Percentiles rank a stretch among this genome's conserved stretches.
Conservation (phyloP, 768 basidiomycete species). For the Macrolepiota albuminosa region DNA sequence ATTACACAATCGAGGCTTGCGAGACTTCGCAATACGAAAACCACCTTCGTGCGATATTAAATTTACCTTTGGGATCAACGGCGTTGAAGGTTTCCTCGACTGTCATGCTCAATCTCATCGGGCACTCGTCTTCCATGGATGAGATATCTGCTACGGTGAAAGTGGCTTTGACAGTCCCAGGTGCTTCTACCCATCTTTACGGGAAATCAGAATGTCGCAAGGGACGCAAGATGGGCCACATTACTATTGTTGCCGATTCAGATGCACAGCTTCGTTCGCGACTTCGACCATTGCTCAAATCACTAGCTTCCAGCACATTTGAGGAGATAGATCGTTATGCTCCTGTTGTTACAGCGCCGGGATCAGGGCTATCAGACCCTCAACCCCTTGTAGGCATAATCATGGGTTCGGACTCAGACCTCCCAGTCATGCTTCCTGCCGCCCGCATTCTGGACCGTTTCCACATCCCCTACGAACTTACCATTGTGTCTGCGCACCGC, state of each 20-base stretch:
- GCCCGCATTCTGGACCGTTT: slow-evolving; percentile 84
- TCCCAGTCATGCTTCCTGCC: slow-evolving; percentile 90
- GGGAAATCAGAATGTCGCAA: slow-evolving; percentile 89
- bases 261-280: slow-evolving; percentile 69
- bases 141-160: slow-evolving; percentile 52
- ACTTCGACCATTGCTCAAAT: slow-evolving; percentile 69
- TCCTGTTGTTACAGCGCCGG: slow-evolving; percentile 37
- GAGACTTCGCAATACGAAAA: slow-evolving; percentile 96
- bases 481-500: slow-evolving; percentile 94
- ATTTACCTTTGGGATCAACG: slow-evolving; percentile 85
- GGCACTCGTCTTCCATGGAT: slow-evolving; percentile 61
- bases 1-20: slow-evolving; percentile 98
- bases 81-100: slow-evolving; percentile 80
- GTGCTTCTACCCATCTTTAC: slow-evolving; percentile 84
- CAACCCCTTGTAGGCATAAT: slow-evolving; percentile 88
- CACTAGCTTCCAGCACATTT: slow-evolving; percentile 46
- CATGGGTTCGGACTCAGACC: slow-evolving; percentile 98
- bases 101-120: slow-evolving; percentile 94
- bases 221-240: slow-evolving; percentile 97
- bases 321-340: slow-evolving; percentile 52
- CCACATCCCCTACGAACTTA: slow-evolving; percentile 83
- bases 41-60: slow-evolving; percentile 91
- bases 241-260: slow-evolving; percentile 80
- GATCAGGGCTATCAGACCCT: slow-evolving; percentile 52
- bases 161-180: slow-evolving; percentile 64